Evolutionary conservation across 495 filamentous ascomycete genomes (phyloP).

Genomic region (Podospora pseudocomata): DNA sequence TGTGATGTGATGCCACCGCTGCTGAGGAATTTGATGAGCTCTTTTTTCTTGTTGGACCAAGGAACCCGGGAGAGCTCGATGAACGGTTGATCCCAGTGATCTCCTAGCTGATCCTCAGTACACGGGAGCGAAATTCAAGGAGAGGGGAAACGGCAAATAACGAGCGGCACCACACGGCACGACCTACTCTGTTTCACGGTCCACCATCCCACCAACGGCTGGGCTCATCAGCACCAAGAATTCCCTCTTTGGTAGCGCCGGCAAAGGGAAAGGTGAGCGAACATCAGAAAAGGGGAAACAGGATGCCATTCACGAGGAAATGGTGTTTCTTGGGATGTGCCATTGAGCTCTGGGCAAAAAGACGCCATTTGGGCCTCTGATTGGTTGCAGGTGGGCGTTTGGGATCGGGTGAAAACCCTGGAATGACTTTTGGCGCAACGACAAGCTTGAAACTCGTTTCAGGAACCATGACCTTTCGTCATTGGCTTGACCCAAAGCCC

Average conservation of each 20-base stretch:
- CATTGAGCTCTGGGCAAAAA: not conserved
- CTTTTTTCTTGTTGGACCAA: slow-evolving; percentile 2
- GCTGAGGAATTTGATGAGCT: not conserved
- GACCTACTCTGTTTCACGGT: not conserved
- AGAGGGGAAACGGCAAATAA: not conserved
- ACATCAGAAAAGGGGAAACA: not conserved
- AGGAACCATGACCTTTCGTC: slow-evolving; percentile 4
- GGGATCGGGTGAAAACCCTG: not conserved
- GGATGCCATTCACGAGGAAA: not conserved
- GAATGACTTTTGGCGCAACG: slow-evolving; percentile 8
- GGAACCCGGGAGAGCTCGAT: slow-evolving; percentile 1
- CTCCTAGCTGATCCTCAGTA: not conserved
- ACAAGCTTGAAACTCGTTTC: slow-evolving; percentile 23
- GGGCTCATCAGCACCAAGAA: slow-evolving; percentile 6
- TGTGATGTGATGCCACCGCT: not conserved
- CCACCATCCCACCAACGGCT: slow-evolving; percentile 6
- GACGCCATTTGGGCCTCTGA: not conserved
- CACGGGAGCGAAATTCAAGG: slow-evolving; percentile 1
- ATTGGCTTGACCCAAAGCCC: slow-evolving; percentile 19
- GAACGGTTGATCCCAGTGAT: slow-evolving; percentile 8
- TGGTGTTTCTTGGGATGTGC: slow-evolving; percentile 5
- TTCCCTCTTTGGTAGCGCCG: not conserved
- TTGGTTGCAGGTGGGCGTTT: slow-evolving; percentile 13
- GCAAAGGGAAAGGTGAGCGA: not conserved
- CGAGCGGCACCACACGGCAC: slow-evolving; percentile 2